A percentile compares a stretch with the other conserved stretches of the same genome.
Evolutionary conservation across 805 yeast species (phyloP).

Genomic region (Wickerhamomyces rabaulensis): DNA sequence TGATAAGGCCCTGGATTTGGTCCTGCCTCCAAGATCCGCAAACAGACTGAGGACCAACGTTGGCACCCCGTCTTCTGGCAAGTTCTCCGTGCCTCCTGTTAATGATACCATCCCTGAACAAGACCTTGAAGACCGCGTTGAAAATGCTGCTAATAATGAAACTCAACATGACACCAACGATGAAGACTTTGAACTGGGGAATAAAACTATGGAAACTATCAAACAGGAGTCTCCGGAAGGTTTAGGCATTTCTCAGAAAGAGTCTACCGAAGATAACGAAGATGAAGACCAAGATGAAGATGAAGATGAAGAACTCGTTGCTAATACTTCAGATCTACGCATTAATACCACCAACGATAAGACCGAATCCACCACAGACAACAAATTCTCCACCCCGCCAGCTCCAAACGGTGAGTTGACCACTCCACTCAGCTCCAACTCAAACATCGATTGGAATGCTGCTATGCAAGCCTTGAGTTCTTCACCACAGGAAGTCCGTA

Average conservation of each 20-base stretch:
- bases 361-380: constrained; percentile 67
- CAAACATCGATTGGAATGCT: constrained; percentile 21
- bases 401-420: not conserved
- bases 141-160: not conserved
- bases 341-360: constrained; percentile 37
- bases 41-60: constrained; percentile 21
- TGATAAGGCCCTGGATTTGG: constrained; percentile 7
- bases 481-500: constrained; percentile 3
- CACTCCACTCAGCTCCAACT: constrained; percentile 8
- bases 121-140: not conserved
- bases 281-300: not conserved
- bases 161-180: too few species aligned
- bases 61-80: not conserved
- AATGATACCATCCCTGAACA: not conserved
- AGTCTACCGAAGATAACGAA: too few species aligned
- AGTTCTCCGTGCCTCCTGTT: not conserved
- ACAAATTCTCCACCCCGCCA: constrained; percentile 18
- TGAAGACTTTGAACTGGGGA: too few species aligned
- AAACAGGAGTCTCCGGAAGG: not conserved
- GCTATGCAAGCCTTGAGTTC: constrained; percentile 14
- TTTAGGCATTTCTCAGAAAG: not conserved
- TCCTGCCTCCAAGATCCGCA: constrained; percentile 35
- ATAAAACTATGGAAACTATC: not conserved
- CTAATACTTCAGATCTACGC: not conserved
- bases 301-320: not conserved